phyloP scores from a whole-genome alignment of 192 early-diverging fungal species.

The Rhizophagus prolifer region DNA sequence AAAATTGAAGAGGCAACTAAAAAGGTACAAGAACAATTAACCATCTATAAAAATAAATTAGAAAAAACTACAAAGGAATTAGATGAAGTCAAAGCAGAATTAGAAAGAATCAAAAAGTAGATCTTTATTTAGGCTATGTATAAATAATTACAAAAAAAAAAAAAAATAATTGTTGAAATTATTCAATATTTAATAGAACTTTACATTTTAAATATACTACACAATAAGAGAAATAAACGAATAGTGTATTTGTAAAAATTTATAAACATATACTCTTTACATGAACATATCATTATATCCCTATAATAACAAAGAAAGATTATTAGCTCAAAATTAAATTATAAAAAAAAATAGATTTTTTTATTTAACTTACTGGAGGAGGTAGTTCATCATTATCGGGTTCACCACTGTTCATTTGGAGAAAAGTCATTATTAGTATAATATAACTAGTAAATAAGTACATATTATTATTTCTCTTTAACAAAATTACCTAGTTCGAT shows the following conservation, averaged over 20 bases:
- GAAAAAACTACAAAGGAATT: slow-evolving; percentile 48
- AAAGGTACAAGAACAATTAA: slow-evolving; percentile 56
- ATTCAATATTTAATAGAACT: too few relatives aligned
- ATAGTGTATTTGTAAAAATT: too few relatives aligned
- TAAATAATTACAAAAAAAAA: background rate
- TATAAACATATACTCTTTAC: background rate
- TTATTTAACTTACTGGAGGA: slow-evolving; percentile 47
- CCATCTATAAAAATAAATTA: slow-evolving; percentile 49
- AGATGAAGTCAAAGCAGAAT: slow-evolving; percentile 34
- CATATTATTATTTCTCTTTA: background rate
- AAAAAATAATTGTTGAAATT: background rate
- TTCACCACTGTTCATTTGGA: slow-evolving; percentile 52
- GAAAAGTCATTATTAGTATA: background rate
- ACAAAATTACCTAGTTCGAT: slow-evolving; percentile 32
- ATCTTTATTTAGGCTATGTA: background rate
- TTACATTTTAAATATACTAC: background rate
- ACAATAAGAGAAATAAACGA: too few relatives aligned
- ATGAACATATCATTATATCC: slow-evolving; percentile 30
- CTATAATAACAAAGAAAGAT: slow-evolving; percentile 5
- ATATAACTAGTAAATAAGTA: slow-evolving; percentile 17
- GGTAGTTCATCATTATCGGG: slow-evolving; percentile 75
- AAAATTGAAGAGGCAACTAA: slow-evolving; percentile 59
- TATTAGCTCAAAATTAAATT: background rate
- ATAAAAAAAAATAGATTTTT: background rate
- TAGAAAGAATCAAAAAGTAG: slow-evolving; percentile 19